Percentiles rank a stretch among this genome's conserved stretches.
Evolutionary conservation across 495 filamentous ascomycete species (phyloP).

Genomic region (Podospora didyma): DNA sequence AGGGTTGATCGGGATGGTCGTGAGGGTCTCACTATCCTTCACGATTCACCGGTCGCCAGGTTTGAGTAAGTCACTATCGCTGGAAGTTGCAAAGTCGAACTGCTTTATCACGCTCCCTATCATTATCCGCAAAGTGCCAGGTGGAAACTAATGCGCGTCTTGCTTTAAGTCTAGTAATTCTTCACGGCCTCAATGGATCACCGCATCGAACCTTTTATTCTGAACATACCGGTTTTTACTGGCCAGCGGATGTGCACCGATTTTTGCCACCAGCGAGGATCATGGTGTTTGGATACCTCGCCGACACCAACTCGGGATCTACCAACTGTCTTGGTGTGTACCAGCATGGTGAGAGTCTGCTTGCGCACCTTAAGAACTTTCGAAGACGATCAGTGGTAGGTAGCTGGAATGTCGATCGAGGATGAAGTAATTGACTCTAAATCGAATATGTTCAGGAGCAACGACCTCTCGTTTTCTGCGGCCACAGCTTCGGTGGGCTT

Average conservation of each 20-base stretch:
- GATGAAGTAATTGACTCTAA: too few species aligned
- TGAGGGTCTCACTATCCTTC: slow-evolving; percentile 6
- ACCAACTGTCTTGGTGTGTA: slow-evolving; percentile 9
- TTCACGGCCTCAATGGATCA: slow-evolving; percentile 9
- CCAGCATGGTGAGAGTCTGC: slow-evolving; percentile 8
- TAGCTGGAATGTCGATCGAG: too few species aligned
- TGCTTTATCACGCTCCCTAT: too few species aligned
- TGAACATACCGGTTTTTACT: slow-evolving; percentile 5
- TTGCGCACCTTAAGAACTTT: not conserved
- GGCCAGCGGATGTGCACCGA: slow-evolving; percentile 1
- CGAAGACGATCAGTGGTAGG: too few species aligned
- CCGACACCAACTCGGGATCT: slow-evolving; percentile 1
- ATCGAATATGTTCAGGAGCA: too few species aligned
- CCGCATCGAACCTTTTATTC: slow-evolving; percentile 7
- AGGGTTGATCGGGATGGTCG: not conserved
- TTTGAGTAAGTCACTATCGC: slow-evolving; percentile 3
- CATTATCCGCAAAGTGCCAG: too few species aligned
- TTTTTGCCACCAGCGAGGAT: slow-evolving; percentile 2
- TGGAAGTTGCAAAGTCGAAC: not conserved
- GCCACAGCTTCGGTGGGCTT: too few species aligned
- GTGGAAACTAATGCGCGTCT: too few species aligned
- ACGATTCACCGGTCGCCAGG: not conserved
- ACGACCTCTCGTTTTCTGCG: too few species aligned
- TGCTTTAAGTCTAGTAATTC: slow-evolving; percentile 1
- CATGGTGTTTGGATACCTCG: slow-evolving; percentile 13